phyloP scores from a whole-genome alignment of 2,329 filamentous ascomycete genomes.

The Colletotrichum somersetense region DNA sequence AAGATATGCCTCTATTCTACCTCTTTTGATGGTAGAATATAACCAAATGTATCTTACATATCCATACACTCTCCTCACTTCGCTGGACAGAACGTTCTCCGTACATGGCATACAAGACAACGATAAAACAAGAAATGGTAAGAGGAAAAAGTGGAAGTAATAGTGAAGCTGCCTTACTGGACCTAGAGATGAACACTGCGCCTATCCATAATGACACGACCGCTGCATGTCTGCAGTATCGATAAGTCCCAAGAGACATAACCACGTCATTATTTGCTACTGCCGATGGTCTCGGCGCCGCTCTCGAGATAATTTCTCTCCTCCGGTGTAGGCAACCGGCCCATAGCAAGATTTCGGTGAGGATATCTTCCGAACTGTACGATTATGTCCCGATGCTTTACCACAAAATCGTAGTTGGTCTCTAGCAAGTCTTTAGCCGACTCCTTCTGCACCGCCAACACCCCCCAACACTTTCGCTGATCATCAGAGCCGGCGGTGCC shows the following conservation, averaged over 20 bases:
- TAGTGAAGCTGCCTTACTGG: background rate
- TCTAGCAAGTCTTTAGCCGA: conserved; percentile 46
- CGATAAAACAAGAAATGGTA: background rate
- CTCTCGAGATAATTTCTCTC: conserved; percentile 64
- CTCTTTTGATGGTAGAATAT: background rate
- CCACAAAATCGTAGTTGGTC: conserved; percentile 52
- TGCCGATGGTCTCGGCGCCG: conserved; percentile 56
- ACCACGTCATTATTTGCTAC: background rate
- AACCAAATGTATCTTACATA: background rate
- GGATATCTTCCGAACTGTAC: conserved; percentile 70
- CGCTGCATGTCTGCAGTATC: too few species aligned
- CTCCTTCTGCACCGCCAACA: conserved; percentile 46
- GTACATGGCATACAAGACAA: background rate
- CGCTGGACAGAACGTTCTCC: background rate
- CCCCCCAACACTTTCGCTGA: conserved; percentile 46
- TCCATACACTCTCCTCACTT: background rate
- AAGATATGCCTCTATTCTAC: background rate
- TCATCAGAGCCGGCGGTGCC: conserved; percentile 45
- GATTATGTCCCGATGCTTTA: conserved; percentile 64
- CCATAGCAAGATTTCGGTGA: conserved; percentile 66
- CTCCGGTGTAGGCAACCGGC: conserved; percentile 61
- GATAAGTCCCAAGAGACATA: background rate
- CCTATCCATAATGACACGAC: background rate
- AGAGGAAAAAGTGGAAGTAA: background rate
- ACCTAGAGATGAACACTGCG: background rate